These are phyloP conservation scores for Quercus rubra DNA, from an alignment of 306 rosid species.

Conservation along the genomic window DNA sequence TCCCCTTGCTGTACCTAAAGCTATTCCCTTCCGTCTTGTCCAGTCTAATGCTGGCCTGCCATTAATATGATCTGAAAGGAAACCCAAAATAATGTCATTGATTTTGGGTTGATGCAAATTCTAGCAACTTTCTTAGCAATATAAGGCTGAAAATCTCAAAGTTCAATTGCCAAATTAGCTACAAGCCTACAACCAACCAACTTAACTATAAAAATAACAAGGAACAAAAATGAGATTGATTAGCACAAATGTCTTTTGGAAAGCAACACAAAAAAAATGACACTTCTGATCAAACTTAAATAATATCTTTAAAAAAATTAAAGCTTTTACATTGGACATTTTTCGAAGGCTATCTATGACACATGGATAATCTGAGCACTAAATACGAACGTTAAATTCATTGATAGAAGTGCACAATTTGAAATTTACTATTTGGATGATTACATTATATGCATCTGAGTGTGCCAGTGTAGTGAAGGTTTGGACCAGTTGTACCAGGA, in stretches of 20 bases:
- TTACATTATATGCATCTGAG: not conserved
- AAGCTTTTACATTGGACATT: not conserved
- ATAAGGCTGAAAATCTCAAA: not conserved
- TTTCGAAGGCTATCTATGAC: not conserved
- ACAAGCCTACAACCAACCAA: not conserved
- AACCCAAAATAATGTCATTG: constrained; percentile 28
- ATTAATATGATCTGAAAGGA: constrained; percentile 57
- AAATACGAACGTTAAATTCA: not conserved
- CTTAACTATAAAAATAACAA: not conserved
- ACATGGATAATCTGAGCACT: not conserved
- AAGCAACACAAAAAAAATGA: not conserved
- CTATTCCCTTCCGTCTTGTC: constrained; percentile 86
- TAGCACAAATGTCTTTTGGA: not conserved
- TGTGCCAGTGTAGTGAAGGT: not conserved
- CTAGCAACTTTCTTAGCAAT: not conserved
- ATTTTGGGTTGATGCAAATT: constrained; percentile 2
- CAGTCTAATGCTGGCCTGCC: constrained; percentile 88
- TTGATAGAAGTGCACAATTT: not conserved
- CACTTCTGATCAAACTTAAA: not conserved
- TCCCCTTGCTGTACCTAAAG: constrained; percentile 97
- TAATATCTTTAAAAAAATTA: not conserved
- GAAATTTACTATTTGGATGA: not conserved
- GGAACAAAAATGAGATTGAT: not conserved
- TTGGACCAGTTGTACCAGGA: not conserved
- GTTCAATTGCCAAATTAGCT: constrained; percentile 2